These are phyloP conservation scores for Tricholoma flavovirens DNA, from an alignment of 768 basidiomycete species.

Conservation along the genomic window DNA sequence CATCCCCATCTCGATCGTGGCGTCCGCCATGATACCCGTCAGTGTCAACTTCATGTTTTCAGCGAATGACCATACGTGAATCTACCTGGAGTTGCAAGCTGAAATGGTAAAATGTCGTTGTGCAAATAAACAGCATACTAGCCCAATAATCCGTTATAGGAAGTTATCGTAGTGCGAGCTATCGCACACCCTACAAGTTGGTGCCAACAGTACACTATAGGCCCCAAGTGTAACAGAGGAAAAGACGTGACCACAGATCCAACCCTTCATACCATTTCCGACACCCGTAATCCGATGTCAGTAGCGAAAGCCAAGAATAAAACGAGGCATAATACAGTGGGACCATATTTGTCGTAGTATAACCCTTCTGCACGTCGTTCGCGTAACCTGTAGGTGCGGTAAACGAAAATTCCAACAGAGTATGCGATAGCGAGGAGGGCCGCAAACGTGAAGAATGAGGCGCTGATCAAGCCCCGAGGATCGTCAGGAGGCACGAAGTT, in stretches of 20 bases:
- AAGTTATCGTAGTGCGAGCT: no score
- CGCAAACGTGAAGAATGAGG: slow-evolving; percentile 83
- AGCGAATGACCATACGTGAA: no score
- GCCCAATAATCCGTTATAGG: no score
- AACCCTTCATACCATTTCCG: slow-evolving; percentile 38
- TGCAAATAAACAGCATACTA: no score
- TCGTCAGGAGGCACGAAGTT: slow-evolving; percentile 79
- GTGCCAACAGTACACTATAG: no score
- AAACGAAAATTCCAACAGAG: slow-evolving; percentile 74
- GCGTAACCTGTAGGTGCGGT: slow-evolving; percentile 64
- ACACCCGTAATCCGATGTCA: slow-evolving; percentile 66
- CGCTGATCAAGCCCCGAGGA: slow-evolving; percentile 75
- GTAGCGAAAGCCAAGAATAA: slow-evolving; percentile 65
- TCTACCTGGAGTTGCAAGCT: background rate
- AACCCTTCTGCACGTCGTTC: slow-evolving; percentile 68
- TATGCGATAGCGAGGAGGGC: slow-evolving; percentile 87
- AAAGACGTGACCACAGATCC: background rate
- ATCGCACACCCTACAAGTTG: no score
- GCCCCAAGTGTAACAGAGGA: no score
- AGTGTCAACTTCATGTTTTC: background rate
- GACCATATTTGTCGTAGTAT: slow-evolving; percentile 89
- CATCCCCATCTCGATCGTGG: background rate
- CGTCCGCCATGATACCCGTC: background rate
- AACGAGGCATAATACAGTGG: slow-evolving; percentile 65
- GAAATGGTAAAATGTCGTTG: background rate